Evolutionary conservation across 2,329 filamentous ascomycete genomes (phyloP), one percentile per base, ranked within the genome.

Genomic region (Dactylellina haptotyla): DNA sequence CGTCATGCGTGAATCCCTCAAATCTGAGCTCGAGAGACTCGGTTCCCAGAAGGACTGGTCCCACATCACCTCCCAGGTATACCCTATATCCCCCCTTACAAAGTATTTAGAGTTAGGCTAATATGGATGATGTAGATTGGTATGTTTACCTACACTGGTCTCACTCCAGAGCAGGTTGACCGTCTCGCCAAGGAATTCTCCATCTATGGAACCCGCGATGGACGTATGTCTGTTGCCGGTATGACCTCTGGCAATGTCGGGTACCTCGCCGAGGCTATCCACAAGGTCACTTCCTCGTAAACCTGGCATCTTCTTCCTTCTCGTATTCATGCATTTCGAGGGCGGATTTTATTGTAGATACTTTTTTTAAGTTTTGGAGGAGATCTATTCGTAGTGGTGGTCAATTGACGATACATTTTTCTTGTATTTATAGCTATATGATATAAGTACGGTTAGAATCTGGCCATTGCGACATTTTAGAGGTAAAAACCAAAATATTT

Each of bases 161-260:
- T 96, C 80, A 86, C 81, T 10, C 90, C 93, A 83, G 80, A 86
- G 75, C 91, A 95, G 80, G 91, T 94, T 5, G 54, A 57, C 50
- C 70, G 70, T 30, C 63, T 75, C 4, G 64, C 63, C 12, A 53
- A 69, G 32, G 70, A 75, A 85, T 92, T 95, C 87, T 97, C 92
- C 74, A 94, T 99, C 79, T 99, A 99, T 82, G 94, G 93, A 77
- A 98, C 95, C 83, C 95, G 92, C 85, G 90, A 95, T 80, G 91
- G 91, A 78, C 87, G 91, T 80, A 95, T 95, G 81, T 93, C 90
- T 50, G 90, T 95, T 62, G 91, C 91, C 48, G 91, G 91, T 78
- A 94, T 95, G 82, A 95, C 91, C 57, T 87, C 83, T 77, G 89
- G 85, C 78, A 94, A 94, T 80, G 91, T 94, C 20, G 63, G 88